These are phyloP conservation scores for Rickenella mellea DNA, from an alignment of 768 basidiomycete species.

Conservation along the genomic window DNA sequence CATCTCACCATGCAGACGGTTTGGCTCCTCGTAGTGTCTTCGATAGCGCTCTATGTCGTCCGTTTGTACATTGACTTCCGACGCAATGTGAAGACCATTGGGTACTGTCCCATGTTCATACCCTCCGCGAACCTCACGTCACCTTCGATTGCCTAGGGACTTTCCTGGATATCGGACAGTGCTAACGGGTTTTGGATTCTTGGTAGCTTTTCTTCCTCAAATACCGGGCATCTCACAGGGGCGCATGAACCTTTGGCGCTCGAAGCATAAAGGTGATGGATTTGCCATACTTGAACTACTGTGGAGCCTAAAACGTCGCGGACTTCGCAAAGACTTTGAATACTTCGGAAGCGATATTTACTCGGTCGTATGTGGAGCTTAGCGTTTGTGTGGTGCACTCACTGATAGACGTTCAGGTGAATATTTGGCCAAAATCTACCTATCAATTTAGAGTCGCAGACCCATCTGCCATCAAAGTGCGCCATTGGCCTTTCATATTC, in stretches of 20 bases:
- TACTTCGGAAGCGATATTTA: not conserved
- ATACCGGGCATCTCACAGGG: not conserved
- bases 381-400: no score
- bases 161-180: not conserved
- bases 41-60: not conserved
- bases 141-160: not conserved
- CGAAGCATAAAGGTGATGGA: not conserved
- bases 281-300: not conserved
- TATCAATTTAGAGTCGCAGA: slow-evolving; percentile 5
- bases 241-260: not conserved
- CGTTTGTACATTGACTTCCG: not conserved
- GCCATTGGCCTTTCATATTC: not conserved
- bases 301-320: not conserved
- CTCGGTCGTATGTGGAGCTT: not conserved
- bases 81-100: not conserved
- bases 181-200: not conserved
- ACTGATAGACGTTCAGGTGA: not conserved
- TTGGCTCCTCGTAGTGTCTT: no score
- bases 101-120: not conserved
- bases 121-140: not conserved
- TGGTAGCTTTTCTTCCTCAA: not conserved
- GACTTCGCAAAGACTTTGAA: not conserved
- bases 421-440: not conserved
- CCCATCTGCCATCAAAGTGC: slow-evolving; percentile 12
- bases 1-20: no score